Base-by-base conservation (phyloP, 2,329 filamentous ascomycete species). In the Coniosporium tulheliwenetii region DNA sequence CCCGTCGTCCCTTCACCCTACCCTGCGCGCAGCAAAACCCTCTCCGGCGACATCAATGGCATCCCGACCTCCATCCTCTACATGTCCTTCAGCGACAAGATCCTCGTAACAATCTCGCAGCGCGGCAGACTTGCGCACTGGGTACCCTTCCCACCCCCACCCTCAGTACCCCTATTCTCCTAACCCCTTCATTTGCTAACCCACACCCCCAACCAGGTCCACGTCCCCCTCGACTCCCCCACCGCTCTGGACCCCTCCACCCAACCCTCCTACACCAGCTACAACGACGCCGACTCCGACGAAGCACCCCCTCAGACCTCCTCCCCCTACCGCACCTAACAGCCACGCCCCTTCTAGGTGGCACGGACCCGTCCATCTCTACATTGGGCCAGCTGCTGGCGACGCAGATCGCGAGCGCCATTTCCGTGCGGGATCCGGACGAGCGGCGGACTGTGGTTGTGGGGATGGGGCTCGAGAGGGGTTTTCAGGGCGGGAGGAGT, bases 31-130 rank as follows among this genome's bases (percentile, higher is more conserved):
- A 52, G 51, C 14, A 55, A 51, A 38, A 47, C 52, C 8, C 68
- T 67, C 10, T 67, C 69, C 1, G 79, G 79, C 2, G 56, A 67
- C 2, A 75, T 95, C 45, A 75, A 79, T 46, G 77, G 76, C 29
- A 59, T 79, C 15, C 59, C 70, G 31, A 96, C 91, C 1, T 77
- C 85, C 48, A 79, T 84, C 30, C 78, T 76, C 33, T 71, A 71
- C 9, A 67, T 86, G 41, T 75, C 70, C 51, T 96, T 96, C 61
- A 71, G 79, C 8, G 91, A 96, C 70, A 93, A 85, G 61, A 85
- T 98, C 51, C 64, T 98, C 51, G 67, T 98, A 46, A 95, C 86
- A 1, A 72, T 96, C 44, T 84, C 83, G 0, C 91, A 96, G 63
- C 75, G 80, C 45, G 89, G 87, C 5, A 75, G 80, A 44, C 64